These are phyloP conservation scores for Monosporozyma unispora DNA, from an alignment of 805 yeast genomes.

Conservation along the genomic window DNA sequence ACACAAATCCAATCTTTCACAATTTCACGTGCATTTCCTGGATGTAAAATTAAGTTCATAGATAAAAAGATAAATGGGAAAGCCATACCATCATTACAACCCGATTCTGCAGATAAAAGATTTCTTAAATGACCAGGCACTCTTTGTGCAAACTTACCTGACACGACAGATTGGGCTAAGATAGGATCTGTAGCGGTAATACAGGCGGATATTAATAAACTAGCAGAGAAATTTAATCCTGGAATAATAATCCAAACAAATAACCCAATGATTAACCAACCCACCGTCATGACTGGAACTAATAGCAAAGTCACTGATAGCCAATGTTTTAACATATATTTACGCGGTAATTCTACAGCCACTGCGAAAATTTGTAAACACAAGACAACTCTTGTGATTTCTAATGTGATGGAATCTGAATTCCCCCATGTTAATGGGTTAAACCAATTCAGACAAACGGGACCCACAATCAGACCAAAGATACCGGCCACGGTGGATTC, in stretches of 20 bases:
- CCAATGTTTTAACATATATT: conserved; percentile 83
- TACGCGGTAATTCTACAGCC: conserved; percentile 86
- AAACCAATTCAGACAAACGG: conserved; percentile 78
- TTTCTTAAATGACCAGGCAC: conserved; percentile 91
- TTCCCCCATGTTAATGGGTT: conserved; percentile 81
- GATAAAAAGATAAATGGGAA: conserved; percentile 79
- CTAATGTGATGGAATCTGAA: conserved; percentile 71
- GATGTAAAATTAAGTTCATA: conserved; percentile 55
- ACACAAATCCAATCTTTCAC: conserved; percentile 72
- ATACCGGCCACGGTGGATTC: conserved; percentile 86
- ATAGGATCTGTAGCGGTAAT: conserved; percentile 95
- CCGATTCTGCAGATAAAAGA: conserved; percentile 69
- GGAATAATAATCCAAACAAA: conserved; percentile 76
- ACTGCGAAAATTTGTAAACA: conserved; percentile 89
- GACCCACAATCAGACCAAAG: conserved; percentile 82
- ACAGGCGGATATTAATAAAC: conserved; percentile 73
- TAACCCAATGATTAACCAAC: conserved; percentile 78
- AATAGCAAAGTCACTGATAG: conserved; percentile 61
- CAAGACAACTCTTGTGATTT: conserved; percentile 70
- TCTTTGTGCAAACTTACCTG: conserved; percentile 78
- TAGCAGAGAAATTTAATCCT: conserved; percentile 58
- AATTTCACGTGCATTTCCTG: conserved; percentile 56
- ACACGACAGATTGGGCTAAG: conserved; percentile 89
- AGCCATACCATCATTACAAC: conserved; percentile 95
- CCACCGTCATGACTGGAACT: conserved; percentile 81